Base-by-base conservation (phyloP, 108 stramenopile genomes). In the Cyclotella kingstonii region DNA sequence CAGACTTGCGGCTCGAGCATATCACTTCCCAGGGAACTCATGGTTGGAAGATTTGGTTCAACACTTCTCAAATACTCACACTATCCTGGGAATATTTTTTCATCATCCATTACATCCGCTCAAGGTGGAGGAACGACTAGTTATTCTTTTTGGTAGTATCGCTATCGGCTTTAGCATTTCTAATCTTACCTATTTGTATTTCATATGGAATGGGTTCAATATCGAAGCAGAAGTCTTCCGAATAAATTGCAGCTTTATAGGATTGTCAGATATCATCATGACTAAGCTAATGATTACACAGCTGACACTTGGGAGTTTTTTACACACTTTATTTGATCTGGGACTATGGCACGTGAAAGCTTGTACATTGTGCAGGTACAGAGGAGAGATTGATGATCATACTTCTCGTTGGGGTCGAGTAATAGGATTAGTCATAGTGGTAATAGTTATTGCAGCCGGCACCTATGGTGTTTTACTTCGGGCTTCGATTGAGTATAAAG, bases 11-110 rank as follows among this genome's bases (percentile, higher is more conserved):
- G 70, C 70, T 10, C 65, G 76, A 4, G 70, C 76, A 5, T 77
- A 77, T 44, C 76, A 77, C 28, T 72, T 77, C 33, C 76, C 76
- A 0, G 76, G 76, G 6, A 71, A 78, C 30, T 27, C 61, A 0
- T 78, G 77, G 77, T 70, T 72, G 12, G 50, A 66, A 10, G 77
- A 78, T 30, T 78, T 72, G 77, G 59, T 78, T 45, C 77, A 56
- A 43, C 73, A 73, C 23, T 18, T 78, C 1, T 52, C 51, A 30
- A 78, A 78, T 38, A 74, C 67, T 15, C 77, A 78, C 26, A 73
- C 77, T 9, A 64, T 78, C 4, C 43, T 78, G 38, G 77, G 77
- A 15, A 17, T 78, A 15, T 78, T 73, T 60, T 78, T 73, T 33
- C 73, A 73, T 58, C 77, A 78, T 58, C 69, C 69, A 29, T 42